A percentile compares a stretch with the other conserved stretches of the same genome.
phyloP scores from a whole-genome alignment of 1,284 basidiomycete genomes.

The Sanghuangporus baumii region DNA sequence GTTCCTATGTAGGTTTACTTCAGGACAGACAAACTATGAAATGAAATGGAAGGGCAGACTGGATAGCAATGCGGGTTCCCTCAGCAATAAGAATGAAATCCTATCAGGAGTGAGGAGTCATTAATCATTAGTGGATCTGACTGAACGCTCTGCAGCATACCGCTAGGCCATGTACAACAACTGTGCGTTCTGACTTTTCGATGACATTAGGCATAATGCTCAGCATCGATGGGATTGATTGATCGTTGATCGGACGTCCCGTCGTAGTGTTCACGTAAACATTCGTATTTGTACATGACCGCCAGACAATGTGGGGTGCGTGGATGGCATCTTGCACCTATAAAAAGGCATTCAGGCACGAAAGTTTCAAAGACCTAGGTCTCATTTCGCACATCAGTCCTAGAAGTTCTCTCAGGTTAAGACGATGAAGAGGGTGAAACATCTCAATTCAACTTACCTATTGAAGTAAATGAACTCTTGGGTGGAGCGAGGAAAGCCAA shows the following conservation, averaged over 20 bases:
- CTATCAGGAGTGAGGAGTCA: slow-evolving; percentile 23
- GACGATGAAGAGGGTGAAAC: background rate
- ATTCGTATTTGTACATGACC: slow-evolving; percentile 35
- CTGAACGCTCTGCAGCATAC: slow-evolving; percentile 10
- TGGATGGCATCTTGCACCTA: slow-evolving; percentile 57
- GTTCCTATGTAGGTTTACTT: slow-evolving; percentile 23
- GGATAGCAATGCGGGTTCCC: slow-evolving; percentile 55
- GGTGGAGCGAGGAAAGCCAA: slow-evolving; percentile 50
- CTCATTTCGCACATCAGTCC: slow-evolving; percentile 32
- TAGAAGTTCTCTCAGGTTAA: slow-evolving; percentile 4
- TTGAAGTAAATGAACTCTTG: slow-evolving; percentile 44
- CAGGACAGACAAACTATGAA: background rate
- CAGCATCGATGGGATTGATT: slow-evolving; percentile 32
- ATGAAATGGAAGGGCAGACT: slow-evolving; percentile 28
- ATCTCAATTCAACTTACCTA: slow-evolving; percentile 21
- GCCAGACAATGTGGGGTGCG: slow-evolving; percentile 52
- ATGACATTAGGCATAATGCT: slow-evolving; percentile 36
- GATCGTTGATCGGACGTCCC: slow-evolving; percentile 28
- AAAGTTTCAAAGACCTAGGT: background rate
- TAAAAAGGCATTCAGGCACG: background rate
- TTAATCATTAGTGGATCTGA: background rate
- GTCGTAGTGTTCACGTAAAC: slow-evolving; percentile 41
- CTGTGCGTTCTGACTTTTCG: slow-evolving; percentile 35
- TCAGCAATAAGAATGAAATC: slow-evolving; percentile 52
- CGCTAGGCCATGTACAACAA: slow-evolving; percentile 30